Base-by-base conservation (phyloP, 768 basidiomycete species). In the Chalciporus chontae region DNA sequence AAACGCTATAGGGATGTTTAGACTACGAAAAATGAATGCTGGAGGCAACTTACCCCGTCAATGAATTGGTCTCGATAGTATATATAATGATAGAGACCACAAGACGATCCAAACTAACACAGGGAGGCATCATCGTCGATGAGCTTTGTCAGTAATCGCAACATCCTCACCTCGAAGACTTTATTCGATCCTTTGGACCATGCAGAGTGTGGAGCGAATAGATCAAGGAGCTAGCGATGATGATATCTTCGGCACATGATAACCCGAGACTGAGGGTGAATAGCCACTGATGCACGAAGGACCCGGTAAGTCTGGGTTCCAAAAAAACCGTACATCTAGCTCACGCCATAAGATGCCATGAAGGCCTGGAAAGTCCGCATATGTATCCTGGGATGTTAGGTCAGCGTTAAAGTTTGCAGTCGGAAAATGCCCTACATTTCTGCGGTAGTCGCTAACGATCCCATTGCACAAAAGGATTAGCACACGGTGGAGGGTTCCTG, bases 261-360 rank as follows among this genome's bases (percentile, higher is more conserved):
- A 80, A 63, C 0, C 75, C 66, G 5, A 82, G 67, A 10, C 79
- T 79, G 1, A 71, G 65, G 2, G 79, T 80, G 49, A 81, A 80
- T 15, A 76, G 60, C 71, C 75, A 76, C 77, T 80, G 45, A 31
- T 47, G 14, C 32, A 24, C 13, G 42, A 45, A 19, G 19, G 34
- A 34, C 17, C 45, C 17, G 43, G 24, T 53, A 32, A 52, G 46
- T 7, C 6, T 15, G 14, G 15, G n/a, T 36, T 36, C 3, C 34
- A 53, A 18, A 4, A 4, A 5, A 31, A 42, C 24, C 8, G 36
- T 36, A n/a, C 5, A 36, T 15, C 2, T 19, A 41, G 13, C 56
- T 43, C 38, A 62, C 60, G 49, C 61, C 45, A 11, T 67, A 61
- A 3, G 56, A 36, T 9, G 48, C 52, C 45, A 50, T 65, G 53